Percentiles rank a stretch among this genome's conserved stretches.
These are phyloP conservation scores for Neofusicoccum sp. DNA, from an alignment of 2,329 filamentous ascomycete species.

Conservation along the genomic window DNA sequence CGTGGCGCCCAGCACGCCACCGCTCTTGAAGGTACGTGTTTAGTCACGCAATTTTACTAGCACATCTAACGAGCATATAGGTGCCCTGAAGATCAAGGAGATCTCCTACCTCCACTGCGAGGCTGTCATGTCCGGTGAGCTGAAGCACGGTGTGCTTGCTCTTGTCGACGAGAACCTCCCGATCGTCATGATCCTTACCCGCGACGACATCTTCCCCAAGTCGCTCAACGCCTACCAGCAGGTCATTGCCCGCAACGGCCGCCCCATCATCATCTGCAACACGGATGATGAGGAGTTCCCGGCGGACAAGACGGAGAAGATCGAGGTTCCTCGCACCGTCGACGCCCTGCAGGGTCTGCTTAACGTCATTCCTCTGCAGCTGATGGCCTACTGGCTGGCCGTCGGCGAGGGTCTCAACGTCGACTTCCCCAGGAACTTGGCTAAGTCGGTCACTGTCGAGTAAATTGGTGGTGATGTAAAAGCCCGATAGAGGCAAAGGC, in stretches of 20 bases:
- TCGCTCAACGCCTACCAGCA: slow-evolving; percentile 99
- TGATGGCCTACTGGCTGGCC: slow-evolving; percentile 98
- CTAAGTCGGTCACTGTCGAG: slow-evolving; percentile 98
- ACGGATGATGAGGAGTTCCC: slow-evolving; percentile 86
- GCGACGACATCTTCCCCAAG: slow-evolving; percentile 95
- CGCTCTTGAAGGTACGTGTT: slow-evolving; percentile 74
- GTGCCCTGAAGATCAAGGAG: slow-evolving; percentile 99
- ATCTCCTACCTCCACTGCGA: slow-evolving; percentile 99
- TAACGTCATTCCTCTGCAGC: slow-evolving; percentile 95
- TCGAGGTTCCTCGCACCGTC: slow-evolving; percentile 94
- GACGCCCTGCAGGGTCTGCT: slow-evolving; percentile 95
- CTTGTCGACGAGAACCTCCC: slow-evolving; percentile 97
- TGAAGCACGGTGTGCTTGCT: slow-evolving; percentile 97
- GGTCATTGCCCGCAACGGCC: slow-evolving; percentile 93
- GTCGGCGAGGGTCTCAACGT: slow-evolving; percentile 96
- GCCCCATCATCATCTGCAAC: slow-evolving; percentile 99
- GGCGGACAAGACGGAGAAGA: slow-evolving; percentile 86
- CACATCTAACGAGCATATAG: slow-evolving; percentile 37
- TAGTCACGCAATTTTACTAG: neutral
- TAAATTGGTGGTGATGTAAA: slow-evolving; percentile 53
- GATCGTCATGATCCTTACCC: slow-evolving; percentile 99
- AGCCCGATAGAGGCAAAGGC: slow-evolving; percentile 23
- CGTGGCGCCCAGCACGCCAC: slow-evolving; percentile 97
- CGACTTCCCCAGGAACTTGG: slow-evolving; percentile 97
- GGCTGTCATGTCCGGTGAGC: slow-evolving; percentile 98